Evolutionary conservation across 2,329 filamentous ascomycete genomes (phyloP).

Genomic region (Sordariomycetes sp.): DNA sequence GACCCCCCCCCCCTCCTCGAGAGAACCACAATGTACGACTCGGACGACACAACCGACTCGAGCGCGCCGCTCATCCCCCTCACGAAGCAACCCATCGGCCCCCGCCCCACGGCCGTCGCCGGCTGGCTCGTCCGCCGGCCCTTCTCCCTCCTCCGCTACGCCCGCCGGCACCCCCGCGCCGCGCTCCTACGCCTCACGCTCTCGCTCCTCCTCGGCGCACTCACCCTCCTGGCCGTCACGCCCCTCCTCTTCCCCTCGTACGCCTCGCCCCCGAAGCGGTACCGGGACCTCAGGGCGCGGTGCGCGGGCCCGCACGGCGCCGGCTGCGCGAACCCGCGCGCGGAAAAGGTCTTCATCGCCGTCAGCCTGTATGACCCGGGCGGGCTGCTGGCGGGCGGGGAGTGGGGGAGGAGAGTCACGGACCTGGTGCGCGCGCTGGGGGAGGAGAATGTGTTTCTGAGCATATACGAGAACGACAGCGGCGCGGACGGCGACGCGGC

Average conservation of each 20-base stretch:
- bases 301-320: constrained; percentile 14
- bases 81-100: background rate
- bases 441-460: constrained; percentile 53
- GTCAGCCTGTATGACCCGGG: constrained; percentile 55
- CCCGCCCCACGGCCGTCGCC: background rate
- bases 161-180: constrained; percentile 7
- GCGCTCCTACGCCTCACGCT: constrained; percentile 10
- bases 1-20: no score
- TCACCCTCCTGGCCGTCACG: constrained; percentile 15
- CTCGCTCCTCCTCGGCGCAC: constrained; percentile 13
- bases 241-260: constrained; percentile 29
- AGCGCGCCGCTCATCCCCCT: background rate
- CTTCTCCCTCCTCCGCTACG: constrained; percentile 3
- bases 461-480: constrained; percentile 62
- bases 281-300: constrained; percentile 15
- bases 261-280: constrained; percentile 22
- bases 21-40: background rate
- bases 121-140: constrained; percentile 7
- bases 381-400: constrained; percentile 45
- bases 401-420: constrained; percentile 49
- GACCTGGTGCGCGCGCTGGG: constrained; percentile 54
- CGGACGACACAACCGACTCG: background rate
- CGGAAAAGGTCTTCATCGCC: constrained; percentile 62
- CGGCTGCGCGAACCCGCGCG: constrained; percentile 23
- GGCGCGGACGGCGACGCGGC: constrained; percentile 40